These are phyloP conservation scores for Penicillium sp. DNA, from an alignment of 2,329 filamentous ascomycete species.

Conservation along the genomic window DNA sequence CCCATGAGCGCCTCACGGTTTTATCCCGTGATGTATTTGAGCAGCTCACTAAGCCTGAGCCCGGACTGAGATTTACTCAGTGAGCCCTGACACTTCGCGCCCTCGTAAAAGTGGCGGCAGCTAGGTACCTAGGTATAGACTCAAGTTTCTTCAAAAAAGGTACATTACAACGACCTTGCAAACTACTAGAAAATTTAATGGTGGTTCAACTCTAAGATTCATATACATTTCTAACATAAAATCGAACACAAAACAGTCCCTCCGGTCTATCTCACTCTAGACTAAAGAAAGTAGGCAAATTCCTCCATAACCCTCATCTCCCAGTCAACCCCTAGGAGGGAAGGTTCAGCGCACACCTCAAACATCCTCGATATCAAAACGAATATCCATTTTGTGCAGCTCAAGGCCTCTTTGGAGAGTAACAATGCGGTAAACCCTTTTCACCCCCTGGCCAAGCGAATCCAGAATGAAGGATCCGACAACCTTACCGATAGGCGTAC, in stretches of 20 bases:
- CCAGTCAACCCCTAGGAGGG: not conserved
- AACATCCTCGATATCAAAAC: not conserved
- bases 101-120: no score
- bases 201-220: not conserved
- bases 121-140: no score
- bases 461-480: not conserved
- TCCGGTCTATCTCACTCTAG: not conserved
- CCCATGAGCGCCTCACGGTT: no score
- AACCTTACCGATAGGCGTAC: not conserved
- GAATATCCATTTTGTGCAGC: not conserved
- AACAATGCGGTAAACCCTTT: not conserved
- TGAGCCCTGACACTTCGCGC: no score
- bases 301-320: not conserved
- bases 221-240: not conserved
- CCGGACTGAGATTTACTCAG: no score
- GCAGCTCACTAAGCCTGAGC: no score
- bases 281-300: not conserved
- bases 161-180: no score
- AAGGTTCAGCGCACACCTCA: no score
- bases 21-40: no score
- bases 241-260: no score
- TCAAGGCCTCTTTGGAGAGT: not conserved
- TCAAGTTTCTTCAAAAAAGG: no score
- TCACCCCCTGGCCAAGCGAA: not conserved
- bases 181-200: no score